Conservation (phyloP, 2,329 filamentous ascomycete species). For the Trichoderma lentiforme region DNA sequence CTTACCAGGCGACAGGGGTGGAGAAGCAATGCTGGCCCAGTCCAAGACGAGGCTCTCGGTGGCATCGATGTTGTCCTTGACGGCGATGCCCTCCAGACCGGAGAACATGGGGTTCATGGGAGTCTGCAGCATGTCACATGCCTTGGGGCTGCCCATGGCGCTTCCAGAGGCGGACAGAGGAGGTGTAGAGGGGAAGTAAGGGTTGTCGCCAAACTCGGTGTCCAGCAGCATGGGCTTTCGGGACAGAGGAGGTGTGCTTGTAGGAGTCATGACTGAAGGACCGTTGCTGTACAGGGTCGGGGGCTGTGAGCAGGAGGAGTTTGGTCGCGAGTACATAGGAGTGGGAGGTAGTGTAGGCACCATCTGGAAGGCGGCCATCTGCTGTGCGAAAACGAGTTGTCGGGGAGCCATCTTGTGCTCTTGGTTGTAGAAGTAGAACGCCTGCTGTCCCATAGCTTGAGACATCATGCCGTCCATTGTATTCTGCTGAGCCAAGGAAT, state of each 20-base stretch:
- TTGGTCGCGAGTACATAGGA: conserved; percentile 62
- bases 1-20: conserved; percentile 89
- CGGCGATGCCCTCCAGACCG: conserved; percentile 61
- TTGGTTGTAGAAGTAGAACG: conserved; percentile 85
- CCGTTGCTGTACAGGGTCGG: conserved; percentile 55
- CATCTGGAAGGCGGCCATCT: conserved; percentile 40
- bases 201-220: conserved; percentile 67
- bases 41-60: conserved; percentile 73
- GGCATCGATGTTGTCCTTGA: conserved; percentile 68
- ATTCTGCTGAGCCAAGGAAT: conserved; percentile 13
- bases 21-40: conserved; percentile 74
- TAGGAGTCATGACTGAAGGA: conserved; percentile 66
- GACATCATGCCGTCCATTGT: conserved; percentile 63
- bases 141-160: conserved; percentile 80
- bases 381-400: conserved; percentile 68
- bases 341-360: conserved; percentile 57
- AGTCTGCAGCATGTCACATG: conserved; percentile 74
- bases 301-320: conserved; percentile 62
- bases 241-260: conserved; percentile 61
- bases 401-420: conserved; percentile 69
- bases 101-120: conserved; percentile 79
- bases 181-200: conserved; percentile 80
- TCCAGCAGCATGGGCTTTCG: conserved; percentile 81
- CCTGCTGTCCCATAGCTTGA: conserved; percentile 65
- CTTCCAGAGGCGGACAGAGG: conserved; percentile 83